Evolutionary conservation across 73 alveolate species (phyloP).

Genomic region (Blepharisma stoltei): DNA sequence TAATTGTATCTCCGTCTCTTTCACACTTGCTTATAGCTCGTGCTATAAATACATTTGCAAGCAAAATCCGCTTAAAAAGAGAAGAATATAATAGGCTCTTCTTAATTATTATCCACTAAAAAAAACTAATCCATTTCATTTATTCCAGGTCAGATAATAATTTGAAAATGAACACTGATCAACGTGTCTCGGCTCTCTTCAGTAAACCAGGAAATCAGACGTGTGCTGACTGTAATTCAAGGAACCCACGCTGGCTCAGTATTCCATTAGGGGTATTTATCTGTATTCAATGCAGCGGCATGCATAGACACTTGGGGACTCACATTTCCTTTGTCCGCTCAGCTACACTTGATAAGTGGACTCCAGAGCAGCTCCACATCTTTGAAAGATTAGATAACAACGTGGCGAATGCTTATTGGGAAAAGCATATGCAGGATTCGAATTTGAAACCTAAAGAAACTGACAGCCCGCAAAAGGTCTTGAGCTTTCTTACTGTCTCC

Average conservation of each 20-base stretch:
- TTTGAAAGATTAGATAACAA: slow-evolving; percentile 70
- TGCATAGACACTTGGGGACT: slow-evolving; percentile 78
- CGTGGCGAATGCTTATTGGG: slow-evolving; percentile 81
- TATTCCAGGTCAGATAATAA: too few species aligned
- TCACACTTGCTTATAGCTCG: too few species aligned
- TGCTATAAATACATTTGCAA: too few species aligned
- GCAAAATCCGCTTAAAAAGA: too few species aligned
- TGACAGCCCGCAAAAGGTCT: too few species aligned
- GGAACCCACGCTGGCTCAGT: slow-evolving; percentile 79
- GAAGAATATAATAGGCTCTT: too few species aligned
- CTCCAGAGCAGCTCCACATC: slow-evolving; percentile 51
- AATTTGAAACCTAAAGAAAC: slow-evolving; percentile 34
- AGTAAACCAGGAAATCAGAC: slow-evolving; percentile 63
- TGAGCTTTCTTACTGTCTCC: too few species aligned
- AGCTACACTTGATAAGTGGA: slow-evolving; percentile 75
- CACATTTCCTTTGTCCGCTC: slow-evolving; percentile 74
- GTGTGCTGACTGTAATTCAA: slow-evolving; percentile 75
- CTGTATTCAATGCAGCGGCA: slow-evolving; percentile 78
- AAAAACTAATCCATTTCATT: too few species aligned
- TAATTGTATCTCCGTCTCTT: too few species aligned
- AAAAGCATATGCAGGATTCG: slow-evolving; percentile 44
- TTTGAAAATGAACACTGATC: too few species aligned
- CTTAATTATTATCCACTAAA: too few species aligned
- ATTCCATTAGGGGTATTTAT: slow-evolving; percentile 75
- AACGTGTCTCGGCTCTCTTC: too few species aligned